Conservation (phyloP, 768 basidiomycete species). For the Boletus huronensis region DNA sequence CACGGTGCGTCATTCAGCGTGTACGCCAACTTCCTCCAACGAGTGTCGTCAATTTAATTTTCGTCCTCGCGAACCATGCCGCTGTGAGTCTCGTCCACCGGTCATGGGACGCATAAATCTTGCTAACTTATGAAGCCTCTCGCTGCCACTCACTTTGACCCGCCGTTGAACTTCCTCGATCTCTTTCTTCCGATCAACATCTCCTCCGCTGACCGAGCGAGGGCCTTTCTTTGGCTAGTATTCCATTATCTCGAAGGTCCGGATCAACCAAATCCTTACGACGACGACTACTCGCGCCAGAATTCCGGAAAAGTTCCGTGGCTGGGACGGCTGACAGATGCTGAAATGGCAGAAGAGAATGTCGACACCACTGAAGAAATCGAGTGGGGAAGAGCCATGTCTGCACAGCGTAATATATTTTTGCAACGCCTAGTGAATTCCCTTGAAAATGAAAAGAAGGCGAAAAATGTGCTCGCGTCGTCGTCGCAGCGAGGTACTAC, state of each 20-base stretch:
- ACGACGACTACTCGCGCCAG: conserved; percentile 56
- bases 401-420: conserved; percentile 64
- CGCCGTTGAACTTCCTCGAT: conserved; percentile 73
- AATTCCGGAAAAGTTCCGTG: conserved; percentile 63
- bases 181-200: conserved; percentile 77
- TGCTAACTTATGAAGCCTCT: conserved; percentile 43
- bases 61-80: conserved; percentile 76
- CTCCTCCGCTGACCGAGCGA: conserved; percentile 68
- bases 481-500: conserved; percentile 25
- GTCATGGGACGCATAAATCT: conserved; percentile 3
- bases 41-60: conserved; percentile 82
- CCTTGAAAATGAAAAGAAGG: conserved; percentile 49
- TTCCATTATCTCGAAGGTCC: conserved; percentile 77
- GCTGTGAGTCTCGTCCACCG: conserved; percentile 46
- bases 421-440: conserved; percentile 64
- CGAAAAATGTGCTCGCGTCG: conserved; percentile 35
- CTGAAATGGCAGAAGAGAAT: conserved; percentile 64
- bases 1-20: conserved; percentile 37
- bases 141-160: conserved; percentile 69
- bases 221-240: conserved; percentile 79
- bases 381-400: conserved; percentile 76
- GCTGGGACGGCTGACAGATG: conserved; percentile 50
- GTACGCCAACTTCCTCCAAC: conserved; percentile 70
- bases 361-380: conserved; percentile 75
- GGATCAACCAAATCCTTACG: conserved; percentile 67